These are phyloP conservation scores for Vicia sativa DNA, from an alignment of 306 rosid species.

Conservation along the genomic window DNA sequence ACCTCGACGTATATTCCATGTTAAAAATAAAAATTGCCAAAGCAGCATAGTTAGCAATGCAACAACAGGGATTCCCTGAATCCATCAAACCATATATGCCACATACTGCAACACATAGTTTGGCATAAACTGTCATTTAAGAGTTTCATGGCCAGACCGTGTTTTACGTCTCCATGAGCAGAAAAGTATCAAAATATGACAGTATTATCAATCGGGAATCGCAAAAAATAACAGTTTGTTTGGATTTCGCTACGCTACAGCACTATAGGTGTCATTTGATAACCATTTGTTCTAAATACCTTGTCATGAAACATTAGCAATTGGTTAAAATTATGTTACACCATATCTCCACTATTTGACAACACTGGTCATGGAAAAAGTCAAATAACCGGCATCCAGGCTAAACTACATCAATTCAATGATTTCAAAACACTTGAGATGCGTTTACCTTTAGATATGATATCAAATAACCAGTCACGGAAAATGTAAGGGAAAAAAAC, in stretches of 20 bases:
- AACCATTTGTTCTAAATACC: neutral
- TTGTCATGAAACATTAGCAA: neutral
- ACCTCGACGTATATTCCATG: slow-evolving; percentile 49
- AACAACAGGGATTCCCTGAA: neutral
- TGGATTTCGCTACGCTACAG: neutral
- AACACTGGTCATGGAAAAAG: neutral
- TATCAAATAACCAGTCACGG: no score
- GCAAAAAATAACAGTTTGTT: neutral
- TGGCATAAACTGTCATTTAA: neutral
- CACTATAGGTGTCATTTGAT: neutral
- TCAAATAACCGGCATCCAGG: neutral
- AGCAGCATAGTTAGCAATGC: slow-evolving; percentile 24
- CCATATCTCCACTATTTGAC: neutral
- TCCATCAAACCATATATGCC: slow-evolving; percentile 5
- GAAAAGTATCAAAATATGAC: slow-evolving; percentile 5
- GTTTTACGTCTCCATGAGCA: neutral
- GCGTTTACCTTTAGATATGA: no score
- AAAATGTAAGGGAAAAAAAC: no score
- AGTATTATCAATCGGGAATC: neutral
- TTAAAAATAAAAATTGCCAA: slow-evolving; percentile 37
- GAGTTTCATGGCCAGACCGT: neutral
- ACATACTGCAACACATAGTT: neutral
- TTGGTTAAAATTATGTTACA: neutral
- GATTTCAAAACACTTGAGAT: no score
- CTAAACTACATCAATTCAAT: no score